These are phyloP conservation scores for Zygoascus meyerae DNA, from an alignment of 1,139 yeast species.

Conservation along the genomic window DNA sequence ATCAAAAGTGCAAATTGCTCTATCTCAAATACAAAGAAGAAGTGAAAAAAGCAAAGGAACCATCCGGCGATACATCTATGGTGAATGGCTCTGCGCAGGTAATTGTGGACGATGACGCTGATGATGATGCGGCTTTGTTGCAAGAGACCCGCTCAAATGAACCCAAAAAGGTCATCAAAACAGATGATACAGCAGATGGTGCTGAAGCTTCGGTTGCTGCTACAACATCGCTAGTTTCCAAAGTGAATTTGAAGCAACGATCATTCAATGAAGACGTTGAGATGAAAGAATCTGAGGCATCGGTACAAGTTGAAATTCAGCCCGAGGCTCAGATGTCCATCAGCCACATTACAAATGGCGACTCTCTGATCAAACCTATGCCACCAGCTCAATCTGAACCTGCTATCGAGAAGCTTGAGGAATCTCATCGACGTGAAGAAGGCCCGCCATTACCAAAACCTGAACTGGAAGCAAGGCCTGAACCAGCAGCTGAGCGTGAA, in stretches of 20 bases:
- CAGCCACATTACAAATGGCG: no score
- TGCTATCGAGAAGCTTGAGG: constrained; percentile 1
- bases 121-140: no score
- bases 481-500: not conserved
- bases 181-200: constrained; percentile 4
- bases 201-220: constrained; percentile 3
- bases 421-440: not conserved
- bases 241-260: no score
- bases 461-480: constrained; percentile 6
- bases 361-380: not conserved
- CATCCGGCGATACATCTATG: constrained; percentile 4
- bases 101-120: constrained; percentile 9
- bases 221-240: no score
- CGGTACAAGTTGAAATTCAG: no score
- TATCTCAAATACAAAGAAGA: constrained; percentile 52
- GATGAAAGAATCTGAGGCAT: no score
- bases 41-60: constrained; percentile 5
- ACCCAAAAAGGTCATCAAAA: not conserved
- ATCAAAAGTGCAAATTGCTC: constrained; percentile 70
- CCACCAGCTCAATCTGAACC: no score
- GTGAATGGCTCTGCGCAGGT: constrained; percentile 5
- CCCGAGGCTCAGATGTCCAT: no score
- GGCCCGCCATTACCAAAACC: constrained; percentile 10
- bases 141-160: not conserved
- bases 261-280: no score